A percentile compares a stretch with the other conserved stretches of the same genome.
These are phyloP conservation scores for Saturnispora gosingensis DNA, from an alignment of 805 yeast genomes.

Conservation along the genomic window DNA sequence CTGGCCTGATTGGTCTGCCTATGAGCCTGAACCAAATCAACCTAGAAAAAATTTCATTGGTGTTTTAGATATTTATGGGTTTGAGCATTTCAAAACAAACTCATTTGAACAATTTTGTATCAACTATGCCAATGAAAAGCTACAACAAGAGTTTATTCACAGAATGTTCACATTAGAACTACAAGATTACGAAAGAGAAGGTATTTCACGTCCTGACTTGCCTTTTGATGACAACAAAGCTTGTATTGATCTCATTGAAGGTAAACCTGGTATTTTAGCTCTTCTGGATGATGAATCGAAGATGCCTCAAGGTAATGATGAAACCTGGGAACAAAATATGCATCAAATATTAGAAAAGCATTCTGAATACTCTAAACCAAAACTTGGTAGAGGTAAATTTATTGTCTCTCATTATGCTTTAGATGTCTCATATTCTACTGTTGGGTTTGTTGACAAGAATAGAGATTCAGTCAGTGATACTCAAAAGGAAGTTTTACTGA, in stretches of 20 bases:
- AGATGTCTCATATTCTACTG: slow-evolving; percentile 85
- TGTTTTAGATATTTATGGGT: slow-evolving; percentile 94
- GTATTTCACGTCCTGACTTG: slow-evolving; percentile 93
- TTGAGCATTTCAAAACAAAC: slow-evolving; percentile 89
- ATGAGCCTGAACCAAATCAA: slow-evolving; percentile 5
- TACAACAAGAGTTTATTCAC: slow-evolving; percentile 95
- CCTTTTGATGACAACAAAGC: slow-evolving; percentile 97
- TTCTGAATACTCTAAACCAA: slow-evolving; percentile 79
- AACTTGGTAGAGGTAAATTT: slow-evolving; percentile 87
- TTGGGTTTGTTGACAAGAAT: slow-evolving; percentile 93
- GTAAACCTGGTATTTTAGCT: slow-evolving; percentile 77
- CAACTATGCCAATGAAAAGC: slow-evolving; percentile 92
- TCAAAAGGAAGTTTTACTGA: slow-evolving; percentile 73
- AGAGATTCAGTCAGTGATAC: slow-evolving; percentile 97
- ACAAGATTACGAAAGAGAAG: slow-evolving; percentile 86
- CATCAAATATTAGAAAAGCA: slow-evolving; percentile 74
- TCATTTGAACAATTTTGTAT: slow-evolving; percentile 97
- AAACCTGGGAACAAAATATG: slow-evolving; percentile 85
- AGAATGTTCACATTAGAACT: slow-evolving; percentile 96
- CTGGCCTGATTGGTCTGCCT: slow-evolving; percentile 36
- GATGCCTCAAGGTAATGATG: slow-evolving; percentile 87
- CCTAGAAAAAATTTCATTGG: slow-evolving; percentile 66
- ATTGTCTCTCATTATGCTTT: slow-evolving; percentile 90
- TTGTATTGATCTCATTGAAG: slow-evolving; percentile 86
- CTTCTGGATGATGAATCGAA: slow-evolving; percentile 92